Conservation (phyloP, 257 asterid genomes). For the Fraxinus quadrangulata region DNA sequence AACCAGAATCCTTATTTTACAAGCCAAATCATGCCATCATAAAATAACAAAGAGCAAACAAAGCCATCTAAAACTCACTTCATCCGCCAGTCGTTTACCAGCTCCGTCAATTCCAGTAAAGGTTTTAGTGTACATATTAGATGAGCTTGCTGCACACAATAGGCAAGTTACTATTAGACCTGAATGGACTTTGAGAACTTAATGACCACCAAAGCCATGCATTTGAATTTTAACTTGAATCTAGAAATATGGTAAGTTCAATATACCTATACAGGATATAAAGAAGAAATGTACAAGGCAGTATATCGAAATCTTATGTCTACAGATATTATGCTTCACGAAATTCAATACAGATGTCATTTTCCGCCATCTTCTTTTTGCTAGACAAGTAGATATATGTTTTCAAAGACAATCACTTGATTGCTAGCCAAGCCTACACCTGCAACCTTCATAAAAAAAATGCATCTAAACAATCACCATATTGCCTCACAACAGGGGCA, state of each 20-base stretch:
- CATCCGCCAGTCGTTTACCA: conserved; percentile 90
- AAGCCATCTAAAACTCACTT: conserved; percentile 58
- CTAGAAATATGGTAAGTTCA: neutral
- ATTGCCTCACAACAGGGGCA: neutral
- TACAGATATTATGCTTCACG: neutral
- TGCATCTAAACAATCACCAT: neutral
- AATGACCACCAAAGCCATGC: neutral
- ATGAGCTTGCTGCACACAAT: conserved; percentile 75
- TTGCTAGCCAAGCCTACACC: neutral
- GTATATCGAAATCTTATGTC: neutral
- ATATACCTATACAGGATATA: neutral
- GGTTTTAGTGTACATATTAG: conserved; percentile 78
- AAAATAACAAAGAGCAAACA: conserved; percentile 5
- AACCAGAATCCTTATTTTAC: conserved; percentile 6
- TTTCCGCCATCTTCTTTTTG: neutral
- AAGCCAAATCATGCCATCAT: conserved; percentile 13
- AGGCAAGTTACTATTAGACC: conserved; percentile 28
- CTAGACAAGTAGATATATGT: neutral
- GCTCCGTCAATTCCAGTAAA: conserved; percentile 89
- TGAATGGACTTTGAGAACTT: neutral
- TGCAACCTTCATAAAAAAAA: neutral
- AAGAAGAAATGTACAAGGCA: neutral
- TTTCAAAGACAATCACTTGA: neutral
- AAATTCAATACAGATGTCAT: neutral
- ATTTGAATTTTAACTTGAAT: neutral